A percentile compares a stretch with the other conserved stretches of the same genome.
phyloP scores from a whole-genome alignment of 148 eudicot species.

The Polygonum aviculare region DNA sequence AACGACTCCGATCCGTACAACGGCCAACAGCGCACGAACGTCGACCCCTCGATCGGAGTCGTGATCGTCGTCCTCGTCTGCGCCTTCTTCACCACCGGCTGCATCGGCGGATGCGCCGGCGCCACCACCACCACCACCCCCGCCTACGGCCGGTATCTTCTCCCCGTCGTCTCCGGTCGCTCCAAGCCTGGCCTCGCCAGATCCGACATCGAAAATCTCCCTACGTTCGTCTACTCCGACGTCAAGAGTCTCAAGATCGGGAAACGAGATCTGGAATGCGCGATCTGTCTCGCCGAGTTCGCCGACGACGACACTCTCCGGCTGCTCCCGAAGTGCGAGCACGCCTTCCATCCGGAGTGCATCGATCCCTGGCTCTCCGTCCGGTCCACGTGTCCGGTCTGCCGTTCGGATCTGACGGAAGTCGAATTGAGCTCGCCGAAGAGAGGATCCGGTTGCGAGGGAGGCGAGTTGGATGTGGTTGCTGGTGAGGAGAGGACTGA shows the following conservation, averaged over 20 bases:
- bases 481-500: not conserved
- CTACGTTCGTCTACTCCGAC: slow-evolving; percentile 24
- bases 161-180: not conserved
- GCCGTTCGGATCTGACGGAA: slow-evolving; percentile 17
- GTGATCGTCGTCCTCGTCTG: slow-evolving; percentile 18
- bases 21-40: not conserved
- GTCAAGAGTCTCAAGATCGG: slow-evolving; percentile 30
- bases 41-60: slow-evolving; percentile 20
- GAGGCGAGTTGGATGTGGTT: not conserved
- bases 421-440: not conserved
- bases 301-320: slow-evolving; percentile 24
- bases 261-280: slow-evolving; percentile 36
- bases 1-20: not conserved
- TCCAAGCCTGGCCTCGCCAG: not conserved
- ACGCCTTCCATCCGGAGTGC: slow-evolving; percentile 41
- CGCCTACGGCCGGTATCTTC: not conserved
- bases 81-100: slow-evolving; percentile 27
- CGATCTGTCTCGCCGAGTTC: slow-evolving; percentile 41
- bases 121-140: not conserved
- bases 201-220: slow-evolving; percentile 23
- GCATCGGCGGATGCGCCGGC: slow-evolving; percentile 23
- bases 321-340: slow-evolving; percentile 37
- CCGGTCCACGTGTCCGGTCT: slow-evolving; percentile 38
- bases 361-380: slow-evolving; percentile 38
- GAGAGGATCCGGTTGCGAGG: not conserved